Base-by-base conservation (phyloP, 805 yeast genomes). In the Wickerhamiella australiensis region DNA sequence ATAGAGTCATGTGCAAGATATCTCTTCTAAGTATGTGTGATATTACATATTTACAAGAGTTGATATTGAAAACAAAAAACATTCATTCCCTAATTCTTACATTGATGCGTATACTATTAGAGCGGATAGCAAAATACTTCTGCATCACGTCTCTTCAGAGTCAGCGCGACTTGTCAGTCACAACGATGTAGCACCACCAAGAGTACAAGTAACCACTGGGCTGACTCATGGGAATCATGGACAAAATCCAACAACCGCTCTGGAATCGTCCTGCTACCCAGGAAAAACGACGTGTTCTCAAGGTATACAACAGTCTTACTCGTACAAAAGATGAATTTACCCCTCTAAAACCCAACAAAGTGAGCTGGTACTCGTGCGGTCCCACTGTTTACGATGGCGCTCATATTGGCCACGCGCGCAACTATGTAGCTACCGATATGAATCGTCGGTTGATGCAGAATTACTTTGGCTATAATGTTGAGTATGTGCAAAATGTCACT, bases 331-430 rank as follows among this genome's bases (percentile, higher is more conserved):
- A 77, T 35, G 82, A 72, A 51, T 90, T 92, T 59, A 65, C 79
- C n/a, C 94, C 97, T 2, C 66, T 71, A 50, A 68, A 70, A 23
- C 75, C 76, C 2, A 62, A 61, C 31, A 75, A 76, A 53, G 83
- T 92, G 46, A 75, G 87, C 0, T 92, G 98, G 98, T 92, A 92
- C 69, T 84, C 87, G 51, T 92, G 98, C 74, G 98, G 98, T 5
- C 98, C 98, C 11, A 92, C 98, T 0, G 98, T 92, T 13, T 92
- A 92, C 62, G 95, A 92, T 66, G 79, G 92, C 29, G 78, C 88
- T 47, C 98, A 92, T 63, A 87, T 92, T 96, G 98, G 98, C 20
- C 98, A 92, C 65, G 98, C 98, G 12, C 75, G 98, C 66, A 92
- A 92, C 68, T 92, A 92, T 61, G 97, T 92, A 46, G 78, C 95